Base-by-base conservation (phyloP, 116 monocot genomes). In the Zostera marina region DNA sequence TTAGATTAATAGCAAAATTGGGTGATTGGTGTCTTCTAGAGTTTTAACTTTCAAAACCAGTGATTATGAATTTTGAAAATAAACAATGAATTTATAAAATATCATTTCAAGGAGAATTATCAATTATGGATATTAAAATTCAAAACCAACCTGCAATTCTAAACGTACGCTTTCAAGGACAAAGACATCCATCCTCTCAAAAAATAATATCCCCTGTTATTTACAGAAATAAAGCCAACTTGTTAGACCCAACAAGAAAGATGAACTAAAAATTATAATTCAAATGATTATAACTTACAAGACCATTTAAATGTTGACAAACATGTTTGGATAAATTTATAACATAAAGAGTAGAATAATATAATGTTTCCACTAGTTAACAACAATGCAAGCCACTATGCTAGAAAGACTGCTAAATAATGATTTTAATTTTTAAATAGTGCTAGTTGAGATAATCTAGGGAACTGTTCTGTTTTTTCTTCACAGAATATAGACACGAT, bases 121-220 rank as follows among this genome's bases (percentile, higher is more conserved):
- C 20, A 51, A 51, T 16, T 10, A 55, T 55, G 23, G 54, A 55
- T 12, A 32, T 32, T 55, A 24, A 13, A 32, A 55, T 41, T 54
- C 53, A 2, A 40, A 40, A 58, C 76, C 54, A 54, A 93, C 93
- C 88, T 88, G 70, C 54, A 93, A 66, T 2, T 74, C 66, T 47
- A 68, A 22, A 8, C 75, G 71, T 54, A 93, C 68, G 52, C 70
- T 74, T 17, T 84, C 81, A 69, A 84, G 84, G 23, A 84, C 81
- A 68, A 75, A 88, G 43, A 75, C 70, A 63, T 67, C 73, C 93
- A 93, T 93, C 67, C 84, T 81, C 66, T 93, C 88, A 77, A 88
- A 81, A 60, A 88, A 93, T 57, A 93, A 72, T 52, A 67, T 76
- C 61, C 93, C 93, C 93, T 93, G 75, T 45, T 20, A 56, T 56